These are phyloP conservation scores for Fusarium nanum DNA, from an alignment of 2,329 filamentous ascomycete species.

Conservation along the genomic window DNA sequence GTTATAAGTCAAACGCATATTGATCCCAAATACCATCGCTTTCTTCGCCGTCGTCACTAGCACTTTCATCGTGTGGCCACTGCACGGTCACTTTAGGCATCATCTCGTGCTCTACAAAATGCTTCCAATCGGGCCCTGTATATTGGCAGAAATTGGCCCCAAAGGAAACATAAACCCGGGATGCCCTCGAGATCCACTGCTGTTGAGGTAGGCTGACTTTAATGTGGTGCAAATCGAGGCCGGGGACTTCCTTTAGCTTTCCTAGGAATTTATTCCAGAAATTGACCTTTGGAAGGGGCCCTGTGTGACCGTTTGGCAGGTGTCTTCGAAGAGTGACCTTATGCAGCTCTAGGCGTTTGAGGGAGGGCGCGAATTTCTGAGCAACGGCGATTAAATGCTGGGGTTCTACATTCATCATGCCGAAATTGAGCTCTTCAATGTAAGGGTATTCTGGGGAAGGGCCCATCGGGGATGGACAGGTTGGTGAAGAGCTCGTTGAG, in stretches of 20 bases:
- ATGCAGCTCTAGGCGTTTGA: constrained; percentile 60
- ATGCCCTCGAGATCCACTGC: constrained; percentile 31
- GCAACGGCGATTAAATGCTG: constrained; percentile 51
- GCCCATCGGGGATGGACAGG: background rate
- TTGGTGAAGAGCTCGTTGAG: background rate
- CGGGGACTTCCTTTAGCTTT: constrained; percentile 47
- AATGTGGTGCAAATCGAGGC: constrained; percentile 51
- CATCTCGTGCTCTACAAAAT: constrained; percentile 49
- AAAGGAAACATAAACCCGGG: constrained; percentile 28
- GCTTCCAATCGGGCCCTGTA: constrained; percentile 52
- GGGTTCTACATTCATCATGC: constrained; percentile 50
- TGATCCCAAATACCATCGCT: constrained; percentile 48
- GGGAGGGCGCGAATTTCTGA: constrained; percentile 57
- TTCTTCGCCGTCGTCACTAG: constrained; percentile 26
- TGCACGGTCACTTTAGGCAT: constrained; percentile 34
- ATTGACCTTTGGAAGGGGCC: constrained; percentile 41
- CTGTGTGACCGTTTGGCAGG: constrained; percentile 12
- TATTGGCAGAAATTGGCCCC: constrained; percentile 40
- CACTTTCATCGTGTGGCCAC: constrained; percentile 23
- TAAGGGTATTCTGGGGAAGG: constrained; percentile 48
- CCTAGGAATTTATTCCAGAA: constrained; percentile 57
- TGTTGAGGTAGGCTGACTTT: constrained; percentile 49
- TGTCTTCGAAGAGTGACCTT: constrained; percentile 51
- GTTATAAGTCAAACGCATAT: constrained; percentile 45
- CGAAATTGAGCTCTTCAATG: constrained; percentile 59